phyloP scores from a whole-genome alignment of 129 eudicot genomes.

The Lactuca sativa region DNA sequence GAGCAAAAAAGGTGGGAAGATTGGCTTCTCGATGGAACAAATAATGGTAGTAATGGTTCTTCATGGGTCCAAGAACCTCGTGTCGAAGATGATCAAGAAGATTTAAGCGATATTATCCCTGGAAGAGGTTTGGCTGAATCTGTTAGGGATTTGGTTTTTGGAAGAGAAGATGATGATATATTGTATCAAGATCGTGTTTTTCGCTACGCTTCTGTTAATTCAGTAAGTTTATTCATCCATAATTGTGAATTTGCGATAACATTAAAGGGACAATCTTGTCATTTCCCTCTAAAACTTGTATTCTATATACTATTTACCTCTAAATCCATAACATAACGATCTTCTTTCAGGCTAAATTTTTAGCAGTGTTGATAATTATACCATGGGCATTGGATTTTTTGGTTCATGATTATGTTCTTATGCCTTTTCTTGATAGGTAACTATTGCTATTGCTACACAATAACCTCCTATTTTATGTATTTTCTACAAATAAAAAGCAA shows the following conservation, averaged over 20 bases:
- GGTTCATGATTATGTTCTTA: slow-evolving; percentile 90
- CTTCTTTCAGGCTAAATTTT: slow-evolving; percentile 87
- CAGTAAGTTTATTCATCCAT: slow-evolving; percentile 46
- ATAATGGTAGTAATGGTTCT: slow-evolving; percentile 37
- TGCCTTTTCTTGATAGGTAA: slow-evolving; percentile 99
- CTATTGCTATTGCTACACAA: not conserved
- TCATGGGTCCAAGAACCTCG: slow-evolving; percentile 51
- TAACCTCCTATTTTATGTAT: slow-evolving; percentile 15
- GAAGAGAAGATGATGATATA: slow-evolving; percentile 82
- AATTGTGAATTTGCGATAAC: too few species aligned
- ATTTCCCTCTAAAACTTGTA: not conserved
- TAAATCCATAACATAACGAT: slow-evolving; percentile 21
- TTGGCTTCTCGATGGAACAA: slow-evolving; percentile 70
- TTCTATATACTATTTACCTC: not conserved
- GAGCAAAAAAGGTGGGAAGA: slow-evolving; percentile 90
- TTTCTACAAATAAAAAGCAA: not conserved
- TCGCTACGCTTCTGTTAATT: slow-evolving; percentile 79
- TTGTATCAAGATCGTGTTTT: slow-evolving; percentile 91
- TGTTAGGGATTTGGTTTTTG: slow-evolving; percentile 61
- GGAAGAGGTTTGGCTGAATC: slow-evolving; percentile 64
- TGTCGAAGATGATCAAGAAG: slow-evolving; percentile 44
- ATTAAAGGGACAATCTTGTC: too few species aligned
- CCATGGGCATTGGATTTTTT: slow-evolving; percentile 93
- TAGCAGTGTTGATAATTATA: slow-evolving; percentile 72
- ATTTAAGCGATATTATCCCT: slow-evolving; percentile 51